phyloP scores from a whole-genome alignment of 2,329 filamentous ascomycete species.

The Trichophyton mentagrophytes region DNA sequence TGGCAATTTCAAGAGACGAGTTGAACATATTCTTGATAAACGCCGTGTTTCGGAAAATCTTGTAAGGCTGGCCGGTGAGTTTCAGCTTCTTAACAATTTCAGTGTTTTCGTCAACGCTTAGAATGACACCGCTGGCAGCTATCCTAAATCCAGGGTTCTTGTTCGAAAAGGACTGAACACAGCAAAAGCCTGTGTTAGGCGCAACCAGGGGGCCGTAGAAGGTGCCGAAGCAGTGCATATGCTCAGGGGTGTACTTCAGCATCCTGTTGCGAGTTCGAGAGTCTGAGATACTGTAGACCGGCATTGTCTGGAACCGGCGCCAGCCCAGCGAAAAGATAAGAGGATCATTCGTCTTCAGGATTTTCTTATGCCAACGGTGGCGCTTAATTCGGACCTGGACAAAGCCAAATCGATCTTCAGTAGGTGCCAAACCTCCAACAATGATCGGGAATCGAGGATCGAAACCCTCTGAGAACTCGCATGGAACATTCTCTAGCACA shows the following conservation, averaged over 20 bases:
- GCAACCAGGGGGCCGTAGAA: slow-evolving; percentile 92
- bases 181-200: slow-evolving; percentile 90
- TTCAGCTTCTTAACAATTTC: slow-evolving; percentile 99
- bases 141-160: slow-evolving; percentile 84
- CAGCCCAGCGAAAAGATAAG: slow-evolving; percentile 94
- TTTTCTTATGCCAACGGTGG: slow-evolving; percentile 98
- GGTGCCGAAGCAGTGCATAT: slow-evolving; percentile 97
- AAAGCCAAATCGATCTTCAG: slow-evolving; percentile 90
- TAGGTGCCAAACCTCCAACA: slow-evolving; percentile 80
- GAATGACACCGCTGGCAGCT: slow-evolving; percentile 81
- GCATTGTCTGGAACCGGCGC: slow-evolving; percentile 84
- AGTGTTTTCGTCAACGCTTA: slow-evolving; percentile 86
- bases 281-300: slow-evolving; percentile 90
- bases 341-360: slow-evolving; percentile 94
- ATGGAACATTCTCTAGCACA: slow-evolving; percentile 75
- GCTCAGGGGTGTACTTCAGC: slow-evolving; percentile 97
- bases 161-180: slow-evolving; percentile 77
- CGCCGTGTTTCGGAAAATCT: slow-evolving; percentile 98
- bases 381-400: slow-evolving; percentile 94
- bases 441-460: slow-evolving; percentile 71
- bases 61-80: slow-evolving; percentile 82
- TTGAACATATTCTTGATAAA: slow-evolving; percentile 99
- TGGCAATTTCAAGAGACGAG: slow-evolving; percentile 82
- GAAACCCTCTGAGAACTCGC: slow-evolving; percentile 78
- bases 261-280: slow-evolving; percentile 88